A percentile compares a stretch with the other conserved stretches of the same genome.
phyloP scores from a whole-genome alignment of 192 early-diverging fungal genomes.

The Gonapodya sp. region DNA sequence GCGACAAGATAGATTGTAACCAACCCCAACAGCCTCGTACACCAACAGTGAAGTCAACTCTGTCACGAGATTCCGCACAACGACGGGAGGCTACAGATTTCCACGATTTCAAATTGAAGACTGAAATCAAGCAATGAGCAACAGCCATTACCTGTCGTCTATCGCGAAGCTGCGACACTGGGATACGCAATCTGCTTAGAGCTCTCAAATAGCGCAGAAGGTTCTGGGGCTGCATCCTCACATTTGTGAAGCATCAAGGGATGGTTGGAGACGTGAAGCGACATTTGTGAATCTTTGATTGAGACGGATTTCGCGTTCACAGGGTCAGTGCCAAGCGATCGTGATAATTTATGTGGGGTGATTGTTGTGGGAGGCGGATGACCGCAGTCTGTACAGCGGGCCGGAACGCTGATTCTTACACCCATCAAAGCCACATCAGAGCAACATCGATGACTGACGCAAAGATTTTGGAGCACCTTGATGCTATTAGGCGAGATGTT shows the following conservation, averaged over 20 bases:
- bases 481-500: background rate
- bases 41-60: constrained; percentile 42
- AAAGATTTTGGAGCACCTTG: constrained; percentile 13
- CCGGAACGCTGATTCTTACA: too few species aligned
- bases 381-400: too few species aligned
- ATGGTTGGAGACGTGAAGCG: constrained; percentile 15
- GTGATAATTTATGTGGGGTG: too few species aligned
- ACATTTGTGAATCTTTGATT: too few species aligned
- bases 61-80: constrained; percentile 39
- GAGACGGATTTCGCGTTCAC: too few species aligned
- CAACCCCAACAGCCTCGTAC: constrained; percentile 51
- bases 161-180: background rate
- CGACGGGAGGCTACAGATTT: constrained; percentile 42
- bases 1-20: constrained; percentile 17
- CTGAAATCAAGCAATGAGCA: constrained; percentile 33
- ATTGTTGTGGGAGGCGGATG: too few species aligned
- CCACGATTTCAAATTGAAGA: constrained; percentile 45
- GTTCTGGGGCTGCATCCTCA: background rate
- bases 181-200: background rate
- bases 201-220: background rate
- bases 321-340: too few species aligned
- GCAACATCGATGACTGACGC: constrained; percentile 18
- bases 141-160: background rate
- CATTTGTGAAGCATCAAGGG: constrained; percentile 30
- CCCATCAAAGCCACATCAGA: too few species aligned